Evolutionary conservation across 495 filamentous ascomycete species (phyloP).

Genomic region (Neurospora hispaniola): DNA sequence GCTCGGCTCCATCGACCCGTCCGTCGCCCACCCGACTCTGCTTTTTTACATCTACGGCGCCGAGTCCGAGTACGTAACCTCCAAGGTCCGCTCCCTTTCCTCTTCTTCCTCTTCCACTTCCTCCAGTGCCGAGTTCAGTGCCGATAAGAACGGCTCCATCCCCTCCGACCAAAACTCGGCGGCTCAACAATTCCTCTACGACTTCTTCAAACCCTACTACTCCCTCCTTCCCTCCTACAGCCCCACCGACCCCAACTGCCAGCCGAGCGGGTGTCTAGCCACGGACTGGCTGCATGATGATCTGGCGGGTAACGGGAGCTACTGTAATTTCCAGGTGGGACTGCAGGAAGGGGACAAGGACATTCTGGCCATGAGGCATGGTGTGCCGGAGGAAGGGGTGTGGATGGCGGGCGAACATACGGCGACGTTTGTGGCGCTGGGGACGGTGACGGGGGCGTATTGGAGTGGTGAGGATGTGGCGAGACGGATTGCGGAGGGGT

Average conservation of each 20-base stretch:
- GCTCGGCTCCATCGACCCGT: constrained; percentile 51
- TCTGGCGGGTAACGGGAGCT: constrained; percentile 80
- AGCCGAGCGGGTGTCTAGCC: constrained; percentile 50
- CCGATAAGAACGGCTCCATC: neutral
- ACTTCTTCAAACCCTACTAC: constrained; percentile 69
- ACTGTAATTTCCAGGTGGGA: constrained; percentile 80
- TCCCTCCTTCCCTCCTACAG: constrained; percentile 60
- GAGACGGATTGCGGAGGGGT: constrained; percentile 42
- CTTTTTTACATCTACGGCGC: constrained; percentile 84
- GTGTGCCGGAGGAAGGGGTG: constrained; percentile 55
- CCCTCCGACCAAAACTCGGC: constrained; percentile 2
- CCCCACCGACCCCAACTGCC: constrained; percentile 41
- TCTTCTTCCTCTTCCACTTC: constrained; percentile 17
- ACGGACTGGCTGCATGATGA: constrained; percentile 79
- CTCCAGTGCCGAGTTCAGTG: neutral
- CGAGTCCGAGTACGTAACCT: constrained; percentile 38
- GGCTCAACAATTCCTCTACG: constrained; percentile 26
- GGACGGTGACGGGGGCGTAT: constrained; percentile 81
- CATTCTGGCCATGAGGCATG: constrained; percentile 61
- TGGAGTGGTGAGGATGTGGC: constrained; percentile 83
- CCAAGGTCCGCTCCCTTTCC: constrained; percentile 27
- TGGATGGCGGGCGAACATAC: constrained; percentile 97
- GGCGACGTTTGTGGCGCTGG: constrained; percentile 76
- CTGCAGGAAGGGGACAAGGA: constrained; percentile 61
- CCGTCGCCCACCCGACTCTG: constrained; percentile 67